Conservation (phyloP, 1,284 basidiomycete genomes). For the Phellopilus nigrolimitatus region DNA sequence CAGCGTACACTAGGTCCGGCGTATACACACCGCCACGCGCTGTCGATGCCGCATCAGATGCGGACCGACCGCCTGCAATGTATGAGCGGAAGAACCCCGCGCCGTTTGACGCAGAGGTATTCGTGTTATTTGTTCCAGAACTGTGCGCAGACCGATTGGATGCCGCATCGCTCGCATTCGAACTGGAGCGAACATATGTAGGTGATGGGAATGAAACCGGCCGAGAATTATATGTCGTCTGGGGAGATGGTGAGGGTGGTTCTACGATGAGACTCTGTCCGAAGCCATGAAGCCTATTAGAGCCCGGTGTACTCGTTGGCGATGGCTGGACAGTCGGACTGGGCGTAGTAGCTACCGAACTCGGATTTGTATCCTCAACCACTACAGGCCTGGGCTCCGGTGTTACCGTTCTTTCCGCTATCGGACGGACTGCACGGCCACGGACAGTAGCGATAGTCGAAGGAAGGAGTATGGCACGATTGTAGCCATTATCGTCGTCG, state of each 20-base stretch:
- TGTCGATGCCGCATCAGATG: constrained; percentile 35
- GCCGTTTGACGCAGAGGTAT: constrained; percentile 38
- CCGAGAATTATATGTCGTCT: constrained; percentile 33
- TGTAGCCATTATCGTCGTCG: neutral
- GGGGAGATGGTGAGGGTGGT: constrained; percentile 44
- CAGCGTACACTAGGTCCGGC: constrained; percentile 69
- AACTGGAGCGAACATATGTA: constrained; percentile 16
- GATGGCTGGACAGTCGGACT: constrained; percentile 15
- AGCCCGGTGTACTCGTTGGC: constrained; percentile 24
- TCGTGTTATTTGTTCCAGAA: constrained; percentile 40
- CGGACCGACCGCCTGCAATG: constrained; percentile 8
- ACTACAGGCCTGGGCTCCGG: neutral
- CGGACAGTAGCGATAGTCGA: constrained; percentile 8
- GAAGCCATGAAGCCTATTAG: constrained; percentile 34
- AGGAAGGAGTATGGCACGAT: neutral
- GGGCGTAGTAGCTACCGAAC: constrained; percentile 19
- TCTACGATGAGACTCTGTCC: constrained; percentile 62
- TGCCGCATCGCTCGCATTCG: constrained; percentile 26
- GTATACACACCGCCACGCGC: constrained; percentile 57
- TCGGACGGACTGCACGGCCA: constrained; percentile 2
- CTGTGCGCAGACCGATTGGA: constrained; percentile 42
- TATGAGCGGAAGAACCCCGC: constrained; percentile 59
- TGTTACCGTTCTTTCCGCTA: neutral
- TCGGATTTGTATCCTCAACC: constrained; percentile 18
- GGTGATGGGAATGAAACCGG: constrained; percentile 5